Evolutionary conservation across 2,329 filamentous ascomycete species (phyloP).

Genomic region (Magnaporthiopsis incrustans): DNA sequence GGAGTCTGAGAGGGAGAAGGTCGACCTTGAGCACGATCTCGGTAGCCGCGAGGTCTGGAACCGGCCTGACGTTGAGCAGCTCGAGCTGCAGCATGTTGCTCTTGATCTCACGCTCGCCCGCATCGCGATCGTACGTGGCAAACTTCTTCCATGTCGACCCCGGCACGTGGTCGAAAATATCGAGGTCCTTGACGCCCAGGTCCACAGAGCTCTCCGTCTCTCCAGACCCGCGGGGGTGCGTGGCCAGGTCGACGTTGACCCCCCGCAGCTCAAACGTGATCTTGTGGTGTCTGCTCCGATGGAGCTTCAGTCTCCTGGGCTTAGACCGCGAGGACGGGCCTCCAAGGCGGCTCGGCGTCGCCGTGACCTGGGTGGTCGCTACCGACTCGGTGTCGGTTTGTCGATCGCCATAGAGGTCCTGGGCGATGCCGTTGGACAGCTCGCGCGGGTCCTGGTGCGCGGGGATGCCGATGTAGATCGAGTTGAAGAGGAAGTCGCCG

Average conservation of each 20-base stretch:
- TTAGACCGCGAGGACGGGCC: slow-evolving; percentile 21
- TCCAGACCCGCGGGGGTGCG: slow-evolving; percentile 66
- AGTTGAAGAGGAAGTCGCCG: slow-evolving; percentile 95
- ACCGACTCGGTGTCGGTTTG: slow-evolving; percentile 81
- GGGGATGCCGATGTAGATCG: slow-evolving; percentile 92
- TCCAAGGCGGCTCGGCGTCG: slow-evolving; percentile 34
- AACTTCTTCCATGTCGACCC: slow-evolving; percentile 99
- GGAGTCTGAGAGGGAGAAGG: slow-evolving; percentile 76
- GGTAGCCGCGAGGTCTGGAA: slow-evolving; percentile 75
- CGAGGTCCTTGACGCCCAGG: slow-evolving; percentile 71
- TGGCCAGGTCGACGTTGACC: slow-evolving; percentile 71
- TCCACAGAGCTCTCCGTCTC: slow-evolving; percentile 87
- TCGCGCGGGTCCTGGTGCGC: slow-evolving; percentile 78
- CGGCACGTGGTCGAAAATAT: slow-evolving; percentile 88
- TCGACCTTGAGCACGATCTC: slow-evolving; percentile 79
- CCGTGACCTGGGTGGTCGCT: slow-evolving; percentile 54
- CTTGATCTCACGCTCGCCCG: slow-evolving; percentile 76
- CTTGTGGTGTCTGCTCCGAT: slow-evolving; percentile 85
- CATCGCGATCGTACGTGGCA: slow-evolving; percentile 83
- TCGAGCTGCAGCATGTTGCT: slow-evolving; percentile 88
- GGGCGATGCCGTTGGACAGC: slow-evolving; percentile 76
- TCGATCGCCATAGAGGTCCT: slow-evolving; percentile 69
- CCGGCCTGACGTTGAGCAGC: slow-evolving; percentile 77
- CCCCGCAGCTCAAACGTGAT: slow-evolving; percentile 90
- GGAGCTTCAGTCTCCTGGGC: slow-evolving; percentile 61